Percentiles rank a stretch among this genome's conserved stretches.
These are phyloP conservation scores for Piedraia hortae DNA, from an alignment of 2,329 filamentous ascomycete genomes.

Conservation along the genomic window DNA sequence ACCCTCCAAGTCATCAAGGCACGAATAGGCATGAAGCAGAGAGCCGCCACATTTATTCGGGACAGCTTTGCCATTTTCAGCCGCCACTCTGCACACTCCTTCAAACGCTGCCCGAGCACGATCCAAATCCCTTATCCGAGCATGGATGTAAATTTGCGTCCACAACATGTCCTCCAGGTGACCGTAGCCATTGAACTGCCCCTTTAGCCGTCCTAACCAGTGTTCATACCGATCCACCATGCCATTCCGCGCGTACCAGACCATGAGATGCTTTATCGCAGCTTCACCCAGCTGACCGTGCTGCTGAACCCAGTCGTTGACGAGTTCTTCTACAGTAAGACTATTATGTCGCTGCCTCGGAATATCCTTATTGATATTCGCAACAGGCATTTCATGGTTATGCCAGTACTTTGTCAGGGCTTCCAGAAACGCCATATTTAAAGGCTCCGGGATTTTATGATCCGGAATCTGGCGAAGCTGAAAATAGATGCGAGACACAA, in stretches of 20 bases:
- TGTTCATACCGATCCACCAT: constrained; percentile 10
- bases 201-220: constrained; percentile 11
- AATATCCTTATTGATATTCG: neutral
- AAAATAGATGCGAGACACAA: constrained; percentile 4
- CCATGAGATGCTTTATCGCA: constrained; percentile 5
- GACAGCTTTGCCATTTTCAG: constrained; percentile 15
- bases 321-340: constrained; percentile 3
- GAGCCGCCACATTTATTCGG: constrained; percentile 45
- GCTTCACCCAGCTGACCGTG: constrained; percentile 5
- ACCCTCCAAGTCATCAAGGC: constrained; percentile 36
- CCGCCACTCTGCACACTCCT: constrained; percentile 22
- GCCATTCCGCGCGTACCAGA: constrained; percentile 12
- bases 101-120: constrained; percentile 34
- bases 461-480: constrained; percentile 1
- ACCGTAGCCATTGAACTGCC: constrained; percentile 4
- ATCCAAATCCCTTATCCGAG: constrained; percentile 35
- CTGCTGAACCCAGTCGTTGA: constrained; percentile 7
- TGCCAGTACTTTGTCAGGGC: constrained; percentile 2
- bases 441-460: constrained; percentile 1
- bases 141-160: constrained; percentile 42
- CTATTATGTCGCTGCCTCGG: constrained; percentile 1
- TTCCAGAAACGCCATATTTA: constrained; percentile 4
- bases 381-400: neutral
- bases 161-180: constrained; percentile 6
- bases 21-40: constrained; percentile 41